Evolutionary conservation across 345 rosid genomes (phyloP).

Genomic region (Linum tenue): DNA sequence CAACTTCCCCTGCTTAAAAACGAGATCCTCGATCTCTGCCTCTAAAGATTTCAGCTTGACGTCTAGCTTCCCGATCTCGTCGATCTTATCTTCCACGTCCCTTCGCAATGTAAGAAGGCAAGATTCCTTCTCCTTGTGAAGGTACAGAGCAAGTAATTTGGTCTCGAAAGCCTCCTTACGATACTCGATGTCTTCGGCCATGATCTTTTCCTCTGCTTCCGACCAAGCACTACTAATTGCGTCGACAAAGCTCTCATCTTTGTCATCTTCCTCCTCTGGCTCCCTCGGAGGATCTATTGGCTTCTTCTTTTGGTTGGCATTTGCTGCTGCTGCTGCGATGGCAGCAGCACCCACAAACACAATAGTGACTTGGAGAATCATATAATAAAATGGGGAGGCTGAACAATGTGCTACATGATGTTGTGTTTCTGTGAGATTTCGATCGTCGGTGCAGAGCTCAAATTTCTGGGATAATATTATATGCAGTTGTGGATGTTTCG

Average conservation of each 20-base stretch:
- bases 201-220: background rate
- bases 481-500: background rate
- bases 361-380: conserved; percentile 5
- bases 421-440: background rate
- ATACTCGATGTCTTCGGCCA: conserved; percentile 15
- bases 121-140: conserved; percentile 17
- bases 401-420: no score
- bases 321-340: background rate
- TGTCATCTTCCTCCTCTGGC: conserved; percentile 6
- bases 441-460: conserved; percentile 3
- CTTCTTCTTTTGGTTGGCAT: no score
- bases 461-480: no score
- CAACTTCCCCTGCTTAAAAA: conserved; percentile 10
- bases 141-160: conserved; percentile 20
- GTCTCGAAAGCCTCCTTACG: conserved; percentile 17
- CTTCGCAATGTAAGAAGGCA: conserved; percentile 10
- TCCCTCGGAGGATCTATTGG: background rate
- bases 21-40: conserved; percentile 19
- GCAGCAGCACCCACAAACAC: conserved; percentile 13
- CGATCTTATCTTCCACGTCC: conserved; percentile 16
- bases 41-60: conserved; percentile 6
- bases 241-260: background rate
- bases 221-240: no score
- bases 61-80: conserved; percentile 17
- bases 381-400: no score